Conservation (phyloP, 1,284 basidiomycete genomes). For the Ustanciosporium gigantosporum region DNA sequence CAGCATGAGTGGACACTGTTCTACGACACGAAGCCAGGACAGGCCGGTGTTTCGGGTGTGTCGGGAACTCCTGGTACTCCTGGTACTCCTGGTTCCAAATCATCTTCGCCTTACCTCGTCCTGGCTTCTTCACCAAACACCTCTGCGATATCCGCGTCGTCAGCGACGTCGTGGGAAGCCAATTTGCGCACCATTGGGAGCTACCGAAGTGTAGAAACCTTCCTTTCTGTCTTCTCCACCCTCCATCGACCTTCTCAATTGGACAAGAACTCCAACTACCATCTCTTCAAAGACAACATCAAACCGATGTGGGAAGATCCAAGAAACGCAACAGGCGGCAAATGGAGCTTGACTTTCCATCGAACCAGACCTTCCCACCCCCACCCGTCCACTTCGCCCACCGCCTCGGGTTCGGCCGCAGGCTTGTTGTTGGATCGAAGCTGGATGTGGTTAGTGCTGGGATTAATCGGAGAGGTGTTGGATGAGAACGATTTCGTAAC, state of each 20-base stretch:
- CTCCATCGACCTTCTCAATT: constrained; percentile 84
- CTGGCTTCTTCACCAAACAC: no score
- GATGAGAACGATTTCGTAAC: constrained; percentile 85
- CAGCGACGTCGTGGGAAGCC: constrained; percentile 37
- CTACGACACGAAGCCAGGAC: constrained; percentile 68
- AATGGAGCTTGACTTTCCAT: constrained; percentile 92
- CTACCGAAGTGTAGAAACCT: constrained; percentile 70
- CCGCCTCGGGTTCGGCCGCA: no score
- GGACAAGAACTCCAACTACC: constrained; percentile 86
- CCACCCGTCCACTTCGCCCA: no score
- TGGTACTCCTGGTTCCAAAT: constrained; percentile 64
- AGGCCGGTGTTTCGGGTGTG: constrained; percentile 13
- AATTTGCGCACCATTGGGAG: constrained; percentile 48
- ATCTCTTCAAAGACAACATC: constrained; percentile 83
- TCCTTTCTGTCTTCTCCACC: constrained; percentile 93
- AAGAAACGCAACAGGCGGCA: constrained; percentile 85
- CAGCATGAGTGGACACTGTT: constrained; percentile 84
- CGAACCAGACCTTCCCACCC: constrained; percentile 70
- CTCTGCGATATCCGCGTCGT: no score
- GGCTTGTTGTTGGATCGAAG: constrained; percentile 82
- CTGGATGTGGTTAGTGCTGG: constrained; percentile 89
- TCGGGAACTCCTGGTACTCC: constrained; percentile 78
- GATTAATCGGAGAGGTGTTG: constrained; percentile 83
- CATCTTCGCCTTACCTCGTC: no score
- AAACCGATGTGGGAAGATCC: constrained; percentile 97